Conservation (phyloP, 352 stramenopile genomes). For the Globisporangium radiosum region DNA sequence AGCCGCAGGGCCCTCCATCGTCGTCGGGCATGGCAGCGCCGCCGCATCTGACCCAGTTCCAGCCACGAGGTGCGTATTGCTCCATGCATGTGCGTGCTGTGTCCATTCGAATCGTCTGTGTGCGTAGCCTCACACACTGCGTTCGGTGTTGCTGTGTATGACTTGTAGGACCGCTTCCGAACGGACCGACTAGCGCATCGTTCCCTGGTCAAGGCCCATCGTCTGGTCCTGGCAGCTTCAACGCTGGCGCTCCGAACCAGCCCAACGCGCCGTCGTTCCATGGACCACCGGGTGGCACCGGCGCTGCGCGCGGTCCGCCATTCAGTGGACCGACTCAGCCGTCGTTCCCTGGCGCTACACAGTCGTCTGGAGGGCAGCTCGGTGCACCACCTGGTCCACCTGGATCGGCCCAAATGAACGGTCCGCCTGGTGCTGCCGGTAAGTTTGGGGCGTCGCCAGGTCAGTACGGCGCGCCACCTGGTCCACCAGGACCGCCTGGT, state of each 20-base stretch:
- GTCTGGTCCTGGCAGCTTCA: conserved; percentile 9
- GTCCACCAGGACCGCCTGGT: conserved; percentile 5
- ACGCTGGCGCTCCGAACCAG: conserved; percentile 5
- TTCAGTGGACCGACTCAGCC: conserved; percentile 2
- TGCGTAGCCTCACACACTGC: too few relatives aligned
- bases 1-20: conserved; percentile 18
- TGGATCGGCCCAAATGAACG: conserved; percentile 12
- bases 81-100: not conserved
- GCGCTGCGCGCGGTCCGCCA: conserved; percentile 10
- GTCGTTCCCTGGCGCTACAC: conserved; percentile 11
- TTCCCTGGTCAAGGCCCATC: conserved; percentile 18
- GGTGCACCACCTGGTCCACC: not conserved
- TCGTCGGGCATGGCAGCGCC: conserved; percentile 18
- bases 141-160: too few relatives aligned
- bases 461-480: conserved; percentile 8
- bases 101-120: not conserved
- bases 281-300: conserved; percentile 12
- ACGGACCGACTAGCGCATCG: conserved; percentile 18
- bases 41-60: conserved; percentile 39
- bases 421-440: not conserved
- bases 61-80: conserved; percentile 20
- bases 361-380: conserved; percentile 4
- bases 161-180: conserved; percentile 11
- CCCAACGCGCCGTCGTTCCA: conserved; percentile 9
- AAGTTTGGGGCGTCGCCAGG: not conserved